Evolutionary conservation across 306 rosid species (phyloP).

Genomic region (Citrullus mucosospermus): DNA sequence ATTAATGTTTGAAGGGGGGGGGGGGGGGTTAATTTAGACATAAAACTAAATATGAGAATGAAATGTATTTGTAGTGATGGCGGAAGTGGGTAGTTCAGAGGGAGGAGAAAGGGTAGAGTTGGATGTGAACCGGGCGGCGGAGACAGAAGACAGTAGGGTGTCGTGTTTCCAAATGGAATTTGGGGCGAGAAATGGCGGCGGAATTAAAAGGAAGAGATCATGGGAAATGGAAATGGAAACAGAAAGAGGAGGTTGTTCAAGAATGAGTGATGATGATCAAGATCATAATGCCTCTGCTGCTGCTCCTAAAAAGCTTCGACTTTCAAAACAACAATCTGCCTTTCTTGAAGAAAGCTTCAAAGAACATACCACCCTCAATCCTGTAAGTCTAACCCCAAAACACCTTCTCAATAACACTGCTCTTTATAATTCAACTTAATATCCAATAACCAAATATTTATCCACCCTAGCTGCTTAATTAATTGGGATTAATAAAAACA

Average conservation of each 20-base stretch:
- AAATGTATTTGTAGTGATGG: slow-evolving; percentile 14
- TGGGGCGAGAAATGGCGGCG: slow-evolving; percentile 18
- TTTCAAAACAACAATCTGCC: slow-evolving; percentile 80
- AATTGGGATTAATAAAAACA: too few species aligned
- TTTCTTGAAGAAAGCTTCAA: slow-evolving; percentile 90
- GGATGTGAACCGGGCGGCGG: slow-evolving; percentile 52
- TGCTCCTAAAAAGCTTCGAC: slow-evolving; percentile 78
- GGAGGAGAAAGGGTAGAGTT: slow-evolving; percentile 28
- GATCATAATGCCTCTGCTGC: slow-evolving; percentile 23
- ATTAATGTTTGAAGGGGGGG: too few species aligned
- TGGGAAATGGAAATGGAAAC: slow-evolving; percentile 33
- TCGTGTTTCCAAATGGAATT: slow-evolving; percentile 75
- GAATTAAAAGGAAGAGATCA: slow-evolving; percentile 29
- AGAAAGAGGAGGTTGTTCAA: slow-evolving; percentile 25
- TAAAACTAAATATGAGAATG: too few species aligned
- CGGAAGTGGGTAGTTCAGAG: slow-evolving; percentile 32
- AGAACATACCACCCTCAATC: slow-evolving; percentile 85
- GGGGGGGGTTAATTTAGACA: too few species aligned
- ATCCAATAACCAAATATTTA: too few species aligned
- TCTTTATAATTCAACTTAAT: too few species aligned
- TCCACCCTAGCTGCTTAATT: too few species aligned
- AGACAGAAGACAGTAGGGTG: slow-evolving; percentile 44
- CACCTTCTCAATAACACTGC: too few species aligned
- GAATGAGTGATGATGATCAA: slow-evolving; percentile 67
- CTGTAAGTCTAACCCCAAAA: slow-evolving; percentile 30